Evolutionary conservation across 1,284 basidiomycete genomes (phyloP).

Genomic region (Vanrija sp.): DNA sequence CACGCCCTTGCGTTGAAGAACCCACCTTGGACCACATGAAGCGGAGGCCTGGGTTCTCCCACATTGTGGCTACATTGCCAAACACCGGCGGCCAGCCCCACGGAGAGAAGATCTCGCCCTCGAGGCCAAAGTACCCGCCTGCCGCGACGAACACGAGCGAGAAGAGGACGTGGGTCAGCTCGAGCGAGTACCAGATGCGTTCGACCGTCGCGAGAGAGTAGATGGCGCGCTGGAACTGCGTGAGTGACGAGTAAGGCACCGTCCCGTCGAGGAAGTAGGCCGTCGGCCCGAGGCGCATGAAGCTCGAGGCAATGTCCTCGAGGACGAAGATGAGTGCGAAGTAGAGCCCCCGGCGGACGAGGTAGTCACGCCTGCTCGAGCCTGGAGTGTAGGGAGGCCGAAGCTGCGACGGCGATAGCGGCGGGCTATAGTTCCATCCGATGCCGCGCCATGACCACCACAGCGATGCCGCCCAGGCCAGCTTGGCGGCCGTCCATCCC

Average conservation of each 20-base stretch:
- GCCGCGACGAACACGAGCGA: conserved; percentile 19
- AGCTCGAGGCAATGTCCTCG: conserved; percentile 24
- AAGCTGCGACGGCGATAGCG: conserved; percentile 22
- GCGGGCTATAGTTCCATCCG: conserved; percentile 38
- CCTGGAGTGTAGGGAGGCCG: conserved; percentile 25
- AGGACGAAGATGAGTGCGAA: conserved; percentile 9
- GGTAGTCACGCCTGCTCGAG: conserved; percentile 20
- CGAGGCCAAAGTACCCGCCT: conserved; percentile 33
- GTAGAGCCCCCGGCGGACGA: conserved; percentile 14
- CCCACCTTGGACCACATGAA: conserved; percentile 42
- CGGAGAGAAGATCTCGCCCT: conserved; percentile 34
- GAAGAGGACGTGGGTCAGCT: conserved; percentile 14
- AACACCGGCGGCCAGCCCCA: conserved; percentile 45
- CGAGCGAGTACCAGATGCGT: conserved; percentile 25
- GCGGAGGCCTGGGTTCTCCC: conserved; percentile 32
- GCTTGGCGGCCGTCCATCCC: conserved; percentile 35
- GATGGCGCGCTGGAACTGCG: conserved; percentile 17
- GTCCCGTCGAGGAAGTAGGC: conserved; percentile 26
- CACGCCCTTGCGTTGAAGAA: not conserved
- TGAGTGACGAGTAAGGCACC: conserved; percentile 19
- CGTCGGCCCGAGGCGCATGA: conserved; percentile 23
- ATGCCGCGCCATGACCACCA: conserved; percentile 38
- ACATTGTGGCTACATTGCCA: conserved; percentile 28
- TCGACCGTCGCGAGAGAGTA: conserved; percentile 26
- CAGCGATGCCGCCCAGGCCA: conserved; percentile 33